Conservation (phyloP, 2,329 filamentous ascomycete species). For the Cladosporium sp. region DNA sequence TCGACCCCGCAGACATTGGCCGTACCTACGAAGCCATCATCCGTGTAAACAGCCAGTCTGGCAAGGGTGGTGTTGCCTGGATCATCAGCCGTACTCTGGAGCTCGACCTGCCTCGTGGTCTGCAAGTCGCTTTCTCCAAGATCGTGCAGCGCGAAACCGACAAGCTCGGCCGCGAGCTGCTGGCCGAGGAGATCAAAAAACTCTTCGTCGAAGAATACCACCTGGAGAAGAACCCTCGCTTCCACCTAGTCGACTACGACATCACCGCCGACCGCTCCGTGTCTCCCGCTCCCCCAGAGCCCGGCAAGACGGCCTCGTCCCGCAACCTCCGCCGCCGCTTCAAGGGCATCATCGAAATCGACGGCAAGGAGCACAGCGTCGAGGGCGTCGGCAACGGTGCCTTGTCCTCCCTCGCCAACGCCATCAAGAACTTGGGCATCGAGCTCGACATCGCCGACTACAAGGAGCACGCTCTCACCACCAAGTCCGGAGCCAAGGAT, state of each 20-base stretch:
- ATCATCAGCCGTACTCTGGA: slow-evolving; percentile 84
- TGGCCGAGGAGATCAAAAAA: slow-evolving; percentile 74
- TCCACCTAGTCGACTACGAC: slow-evolving; percentile 84
- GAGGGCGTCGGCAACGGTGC: slow-evolving; percentile 82
- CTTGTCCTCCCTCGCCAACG: slow-evolving; percentile 81
- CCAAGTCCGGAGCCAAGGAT: slow-evolving; percentile 38
- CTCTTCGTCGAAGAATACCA: slow-evolving; percentile 90
- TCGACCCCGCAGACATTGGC: slow-evolving; percentile 90
- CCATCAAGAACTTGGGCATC: slow-evolving; percentile 71
- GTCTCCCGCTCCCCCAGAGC: slow-evolving; percentile 63
- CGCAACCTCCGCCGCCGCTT: slow-evolving; percentile 77
- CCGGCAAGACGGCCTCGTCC: slow-evolving; percentile 64
- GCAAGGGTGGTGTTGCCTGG: slow-evolving; percentile 92
- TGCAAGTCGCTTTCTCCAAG: slow-evolving; percentile 86
- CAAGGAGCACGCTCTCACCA: slow-evolving; percentile 81
- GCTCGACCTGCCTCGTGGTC: slow-evolving; percentile 84
- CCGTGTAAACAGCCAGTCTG: slow-evolving; percentile 92
- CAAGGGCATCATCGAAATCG: slow-evolving; percentile 76
- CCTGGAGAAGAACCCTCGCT: slow-evolving; percentile 75
- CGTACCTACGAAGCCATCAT: slow-evolving; percentile 98
- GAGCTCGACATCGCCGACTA: slow-evolving; percentile 90
- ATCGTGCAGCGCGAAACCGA: slow-evolving; percentile 82
- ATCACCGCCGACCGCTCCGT: slow-evolving; percentile 78
- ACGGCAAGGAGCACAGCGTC: slow-evolving; percentile 73
- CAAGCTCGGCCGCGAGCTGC: slow-evolving; percentile 73